phyloP scores from a whole-genome alignment of 1,284 basidiomycete genomes.

The Trichosporon asahii region DNA sequence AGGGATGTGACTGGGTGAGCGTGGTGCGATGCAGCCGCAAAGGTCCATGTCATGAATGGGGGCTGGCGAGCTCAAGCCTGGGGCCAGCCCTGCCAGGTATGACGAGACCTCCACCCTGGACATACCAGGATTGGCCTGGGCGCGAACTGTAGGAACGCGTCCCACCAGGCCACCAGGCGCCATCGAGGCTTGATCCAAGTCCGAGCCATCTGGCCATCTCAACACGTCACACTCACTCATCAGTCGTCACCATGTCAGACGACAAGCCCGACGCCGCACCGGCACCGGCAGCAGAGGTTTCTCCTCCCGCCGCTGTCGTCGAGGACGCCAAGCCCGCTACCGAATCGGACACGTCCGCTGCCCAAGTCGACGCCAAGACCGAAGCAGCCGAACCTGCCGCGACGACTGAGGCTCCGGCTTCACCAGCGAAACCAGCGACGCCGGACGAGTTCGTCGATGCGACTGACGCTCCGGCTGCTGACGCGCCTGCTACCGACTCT shows the following conservation, averaged over 20 bases:
- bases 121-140: too few relatives aligned
- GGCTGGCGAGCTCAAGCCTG: not conserved
- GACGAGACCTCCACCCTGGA: not conserved
- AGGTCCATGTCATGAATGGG: not conserved
- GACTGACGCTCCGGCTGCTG: not conserved
- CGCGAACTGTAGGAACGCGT: too few relatives aligned
- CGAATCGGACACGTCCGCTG: not conserved
- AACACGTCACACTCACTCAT: not conserved
- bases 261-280: not conserved
- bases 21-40: not conserved
- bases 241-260: not conserved
- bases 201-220: too few relatives aligned
- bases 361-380: not conserved
- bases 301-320: not conserved
- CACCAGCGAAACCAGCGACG: not conserved
- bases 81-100: not conserved
- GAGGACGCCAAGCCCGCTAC: too few relatives aligned
- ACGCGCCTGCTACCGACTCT: not conserved
- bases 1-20: not conserved
- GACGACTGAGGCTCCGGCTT: too few relatives aligned
- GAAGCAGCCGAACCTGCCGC: not conserved
- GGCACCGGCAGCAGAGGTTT: too few relatives aligned
- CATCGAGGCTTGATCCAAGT: too few relatives aligned
- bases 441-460: slow-evolving; percentile 3
- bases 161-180: too few relatives aligned